Base-by-base conservation (phyloP, 345 rosid species). In the Nephelium lappaceum region DNA sequence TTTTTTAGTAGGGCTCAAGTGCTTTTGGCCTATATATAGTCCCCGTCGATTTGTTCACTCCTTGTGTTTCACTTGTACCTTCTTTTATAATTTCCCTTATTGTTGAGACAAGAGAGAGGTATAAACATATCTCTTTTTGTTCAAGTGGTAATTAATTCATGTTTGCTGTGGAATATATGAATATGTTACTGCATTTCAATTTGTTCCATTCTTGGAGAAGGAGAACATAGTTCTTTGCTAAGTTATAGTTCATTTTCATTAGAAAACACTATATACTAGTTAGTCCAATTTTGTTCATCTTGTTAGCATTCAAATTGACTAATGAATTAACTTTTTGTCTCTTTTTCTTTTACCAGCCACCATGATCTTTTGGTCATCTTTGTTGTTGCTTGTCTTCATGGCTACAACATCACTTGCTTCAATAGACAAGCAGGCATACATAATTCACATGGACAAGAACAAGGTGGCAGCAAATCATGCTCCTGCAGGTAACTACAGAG, bases 361-460 rank as follows among this genome's bases (percentile, higher is more conserved):
- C 6, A 87, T 83, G 88, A 58, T 69, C 68, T 70, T 76, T 14
- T 51, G 79, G 64, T 64, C 71, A 65, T 74, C 41, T 49, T 69
- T 83, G 63, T 24, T 80, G 73, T 64, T 81, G 72, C 53, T 86
- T 25, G 82, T 78, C 65, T 65, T 81, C 64, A 18, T 81, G 77
- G 69, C 79, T 49, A 55, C 77, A 11, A 42, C 77, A n/a, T 78
- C 89, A 71, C 38, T 77, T 72, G 87, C 86, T 53, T 75, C 83
- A 0, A 75, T 64, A 39, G 82, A 57, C 27, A 80, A 71, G 71
- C 93, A 83, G 78, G 81, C 94, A 5, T 91, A 94, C 72, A 75
- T 94, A 14, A 84, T 94, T 79, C 97, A 90, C 79, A 87, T 91
- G 84, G 80, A 85, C 82, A 80, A 80, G 80, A 63, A 85, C 69